Evolutionary conservation across 2,329 filamentous ascomycete species (phyloP), one percentile per base, ranked within the genome.

Genomic region (Stachybotrys echinatus): DNA sequence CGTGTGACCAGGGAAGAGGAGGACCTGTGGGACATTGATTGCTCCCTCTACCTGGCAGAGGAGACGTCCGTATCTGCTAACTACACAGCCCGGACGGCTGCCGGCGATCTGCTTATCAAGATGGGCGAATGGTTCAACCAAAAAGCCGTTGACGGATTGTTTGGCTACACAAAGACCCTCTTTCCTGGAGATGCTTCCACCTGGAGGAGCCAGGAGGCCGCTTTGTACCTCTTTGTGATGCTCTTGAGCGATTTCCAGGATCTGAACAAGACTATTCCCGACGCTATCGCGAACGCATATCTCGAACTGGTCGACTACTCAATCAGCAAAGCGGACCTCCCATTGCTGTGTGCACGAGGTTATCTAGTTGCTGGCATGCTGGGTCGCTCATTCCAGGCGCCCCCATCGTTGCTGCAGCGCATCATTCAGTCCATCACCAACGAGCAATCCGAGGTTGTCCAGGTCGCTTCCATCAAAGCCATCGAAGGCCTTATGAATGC

Each of bases 1-100:
- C 89, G 92, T 56, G 95, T 99, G 59, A 92, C 88, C 2, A 85
- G 83, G 23, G 94, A 99, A 66, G 94, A 97, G 63, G 90, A 96
- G 70, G 90, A 89, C 7, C 72, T 99, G 10, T 99, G 94, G 94
- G 90, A 96, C 59, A 90, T 96, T 54, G 94, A 99, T 67, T 88
- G 95, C 58, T 97, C 95, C 51, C 80, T 99, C 2, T 99, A 95
- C 69, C 77, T 99, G 44, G 92, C 91, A 1, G 94, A 99, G 68
- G 92, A 97, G 71, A 92, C 90, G 2, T 92, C 91, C 2, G 88
- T 96, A 18, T 96, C 91, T 12, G 89, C 92, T 27, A 97, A 97
- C 67, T 99, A 97, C 71, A 96, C 94, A 0, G 89, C 94, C 14
- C 84, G 94, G 57, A 95, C 90, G 18, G 94, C 92, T 39, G 94